Conservation (phyloP, 2,329 filamentous ascomycete species). For the Colletotrichum liaoningense region DNA sequence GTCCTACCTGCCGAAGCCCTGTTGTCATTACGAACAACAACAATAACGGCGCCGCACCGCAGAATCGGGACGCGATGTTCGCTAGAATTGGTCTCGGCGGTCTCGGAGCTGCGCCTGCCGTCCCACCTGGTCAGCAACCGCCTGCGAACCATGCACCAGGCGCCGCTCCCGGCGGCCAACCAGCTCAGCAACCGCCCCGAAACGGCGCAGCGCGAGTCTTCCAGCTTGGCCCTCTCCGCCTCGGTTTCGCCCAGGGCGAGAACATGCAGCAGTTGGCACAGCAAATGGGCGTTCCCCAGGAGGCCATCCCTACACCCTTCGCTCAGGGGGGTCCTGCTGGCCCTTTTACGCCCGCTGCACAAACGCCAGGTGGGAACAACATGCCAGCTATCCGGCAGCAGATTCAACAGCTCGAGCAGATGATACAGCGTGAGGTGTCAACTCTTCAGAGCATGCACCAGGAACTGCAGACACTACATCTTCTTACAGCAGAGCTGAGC, state of each 20-base stretch:
- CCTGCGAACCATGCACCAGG: conserved; percentile 41
- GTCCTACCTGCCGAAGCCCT: conserved; percentile 90
- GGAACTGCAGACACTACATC: conserved; percentile 75
- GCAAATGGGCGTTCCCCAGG: conserved; percentile 62
- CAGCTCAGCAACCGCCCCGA: conserved; percentile 40
- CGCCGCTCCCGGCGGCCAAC: conserved; percentile 33
- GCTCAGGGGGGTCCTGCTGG: conserved; percentile 27
- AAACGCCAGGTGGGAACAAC: conserved; percentile 42
- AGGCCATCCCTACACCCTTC: conserved; percentile 35
- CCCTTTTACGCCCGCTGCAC: conserved; percentile 37
- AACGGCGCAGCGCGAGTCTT: conserved; percentile 68
- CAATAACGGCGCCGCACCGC: conserved; percentile 43
- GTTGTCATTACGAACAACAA: conserved; percentile 71
- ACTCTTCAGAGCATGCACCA: conserved; percentile 72
- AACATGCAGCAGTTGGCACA: conserved; percentile 77
- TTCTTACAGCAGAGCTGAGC: conserved; percentile 75
- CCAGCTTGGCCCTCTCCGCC: conserved; percentile 78
- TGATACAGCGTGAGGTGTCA: conserved; percentile 75
- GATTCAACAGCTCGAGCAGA: conserved; percentile 74
- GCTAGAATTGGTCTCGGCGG: conserved; percentile 44
- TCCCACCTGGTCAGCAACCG: conserved; percentile 47
- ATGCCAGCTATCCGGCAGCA: conserved; percentile 66
- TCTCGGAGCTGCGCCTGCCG: conserved; percentile 32
- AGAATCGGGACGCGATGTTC: conserved; percentile 49
- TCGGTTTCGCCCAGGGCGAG: conserved; percentile 80